Base-by-base conservation (phyloP, 2,329 filamentous ascomycete genomes). In the Colletotrichum incanum region DNA sequence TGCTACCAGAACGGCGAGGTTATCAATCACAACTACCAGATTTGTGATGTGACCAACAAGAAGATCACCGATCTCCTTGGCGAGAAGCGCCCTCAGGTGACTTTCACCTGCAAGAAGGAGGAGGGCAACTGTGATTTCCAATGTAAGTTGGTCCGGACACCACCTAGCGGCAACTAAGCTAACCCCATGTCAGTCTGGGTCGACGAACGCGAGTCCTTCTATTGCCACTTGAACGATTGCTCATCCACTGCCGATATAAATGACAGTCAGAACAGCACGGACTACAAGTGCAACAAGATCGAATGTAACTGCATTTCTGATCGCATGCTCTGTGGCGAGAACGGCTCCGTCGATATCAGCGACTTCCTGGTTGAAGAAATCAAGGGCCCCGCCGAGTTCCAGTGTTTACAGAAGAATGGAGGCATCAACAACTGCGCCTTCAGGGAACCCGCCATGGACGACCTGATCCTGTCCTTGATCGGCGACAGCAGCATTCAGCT, bases 1-100 rank as follows among this genome's bases (percentile, higher is more conserved):
- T 99, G 96, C 84, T 98, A 98, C 81, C 93, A 94, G 78, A 92
- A 96, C 76, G 96, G 96, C 56, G 91, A 97, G 76, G 92, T 97
- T 14, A 92, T 98, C 74, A 95, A 96, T 77, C 91, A 97, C 83
- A 99, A 98, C 85, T 96, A 95, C 84, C 97, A 99, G 84, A 96
- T 98, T 85, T 99, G 96, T 84, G 94, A 97, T 82, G 96, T 99
- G 75, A 98, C 95, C 67, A 99, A 99, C 85, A 90, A 91, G 82
- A 96, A 97, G 86, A 99, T 99, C 78, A 87, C 96, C 67, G 91
- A 95, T 74, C 91, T 96, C 79, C 88, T 99, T 60, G 93, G 95
- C 77, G 92, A 93, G 55, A 90, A 95, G 82, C 93, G 94, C 71
- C 95, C 96, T 0, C 93, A 99, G 82, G 96, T 97, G 31, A 99